Evolutionary conservation across 2,329 filamentous ascomycete genomes (phyloP).

Genomic region (Penicillium sp.): DNA sequence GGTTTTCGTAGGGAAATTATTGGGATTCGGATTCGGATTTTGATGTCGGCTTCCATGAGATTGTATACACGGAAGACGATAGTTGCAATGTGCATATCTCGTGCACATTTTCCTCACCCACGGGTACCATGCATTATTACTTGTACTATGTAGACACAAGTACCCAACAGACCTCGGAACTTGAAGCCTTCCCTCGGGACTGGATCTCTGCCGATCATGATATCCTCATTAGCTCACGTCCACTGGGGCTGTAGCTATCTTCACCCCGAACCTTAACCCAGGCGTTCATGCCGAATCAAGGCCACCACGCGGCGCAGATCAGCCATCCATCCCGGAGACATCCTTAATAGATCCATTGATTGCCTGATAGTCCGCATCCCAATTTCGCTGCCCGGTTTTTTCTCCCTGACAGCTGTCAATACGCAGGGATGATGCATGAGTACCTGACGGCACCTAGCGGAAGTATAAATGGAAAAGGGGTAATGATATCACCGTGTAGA

Average conservation of each 20-base stretch:
- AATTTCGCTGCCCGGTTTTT: slow-evolving; percentile 9
- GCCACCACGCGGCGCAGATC: neutral
- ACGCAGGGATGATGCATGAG: neutral
- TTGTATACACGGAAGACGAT: neutral
- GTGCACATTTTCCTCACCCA: neutral
- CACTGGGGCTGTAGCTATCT: neutral
- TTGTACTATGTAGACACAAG: neutral
- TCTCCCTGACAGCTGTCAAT: slow-evolving; percentile 7
- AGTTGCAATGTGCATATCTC: neutral
- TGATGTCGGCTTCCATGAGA: no score
- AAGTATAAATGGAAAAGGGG: neutral
- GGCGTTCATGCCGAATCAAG: slow-evolving; percentile 1
- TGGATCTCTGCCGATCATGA: neutral
- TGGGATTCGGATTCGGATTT: no score
- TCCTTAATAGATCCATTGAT: neutral
- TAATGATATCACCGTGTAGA: neutral
- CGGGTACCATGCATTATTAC: neutral
- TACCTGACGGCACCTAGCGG: neutral
- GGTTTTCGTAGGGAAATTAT: neutral
- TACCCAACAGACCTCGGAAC: neutral
- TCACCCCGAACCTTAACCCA: slow-evolving; percentile 5
- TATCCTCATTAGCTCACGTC: neutral
- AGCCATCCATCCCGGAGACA: neutral
- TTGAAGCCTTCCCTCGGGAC: neutral
- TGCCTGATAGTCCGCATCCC: neutral